Conservation (phyloP, 176 grass and related monocot species). For the Oryza officinalis region DNA sequence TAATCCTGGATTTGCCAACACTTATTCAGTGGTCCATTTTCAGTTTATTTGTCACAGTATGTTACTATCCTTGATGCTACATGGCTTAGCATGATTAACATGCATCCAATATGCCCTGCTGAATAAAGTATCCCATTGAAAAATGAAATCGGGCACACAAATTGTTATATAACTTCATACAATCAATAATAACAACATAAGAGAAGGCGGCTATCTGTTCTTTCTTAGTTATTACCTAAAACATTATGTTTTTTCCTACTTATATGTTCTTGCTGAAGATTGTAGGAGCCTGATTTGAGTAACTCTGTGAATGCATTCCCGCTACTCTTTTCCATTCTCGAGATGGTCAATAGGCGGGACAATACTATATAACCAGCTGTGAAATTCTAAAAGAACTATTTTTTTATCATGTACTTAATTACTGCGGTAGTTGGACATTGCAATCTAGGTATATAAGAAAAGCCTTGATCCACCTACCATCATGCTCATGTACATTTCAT, state of each 20-base stretch:
- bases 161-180: not conserved
- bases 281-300: not conserved
- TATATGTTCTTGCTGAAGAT: not conserved
- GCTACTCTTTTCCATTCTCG: not conserved
- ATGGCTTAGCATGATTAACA: not conserved
- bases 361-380: not conserved
- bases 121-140: not conserved
- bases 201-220: no score
- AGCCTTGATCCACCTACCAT: not conserved
- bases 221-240: not conserved
- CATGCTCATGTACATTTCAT: not conserved
- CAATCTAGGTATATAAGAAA: not conserved
- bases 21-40: not conserved
- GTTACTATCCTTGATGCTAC: not conserved
- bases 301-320: not conserved
- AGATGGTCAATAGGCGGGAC: not conserved
- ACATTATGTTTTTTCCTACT: no score
- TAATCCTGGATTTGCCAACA: not conserved
- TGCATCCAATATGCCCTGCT: not conserved
- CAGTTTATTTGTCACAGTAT: not conserved
- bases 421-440: not conserved
- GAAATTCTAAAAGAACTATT: not conserved
- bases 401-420: not conserved
- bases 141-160: not conserved
- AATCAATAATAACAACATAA: not conserved